A percentile compares a stretch with the other conserved stretches of the same genome.
These are phyloP conservation scores for Trametes coccinea DNA, from an alignment of 768 basidiomycete species.

Conservation along the genomic window DNA sequence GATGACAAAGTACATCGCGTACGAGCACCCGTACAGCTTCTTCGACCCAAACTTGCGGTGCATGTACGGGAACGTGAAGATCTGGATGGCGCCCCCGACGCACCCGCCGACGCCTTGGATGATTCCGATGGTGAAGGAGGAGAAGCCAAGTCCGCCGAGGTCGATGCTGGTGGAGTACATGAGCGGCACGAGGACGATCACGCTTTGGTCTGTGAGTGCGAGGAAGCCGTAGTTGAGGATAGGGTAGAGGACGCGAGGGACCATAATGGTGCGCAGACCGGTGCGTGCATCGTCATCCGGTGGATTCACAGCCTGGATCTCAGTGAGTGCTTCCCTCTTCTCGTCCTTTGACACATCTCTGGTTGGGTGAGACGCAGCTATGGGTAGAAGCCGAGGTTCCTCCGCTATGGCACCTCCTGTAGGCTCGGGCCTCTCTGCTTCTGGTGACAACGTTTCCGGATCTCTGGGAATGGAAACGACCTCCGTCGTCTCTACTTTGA, in stretches of 20 bases:
- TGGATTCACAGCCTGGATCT: not conserved
- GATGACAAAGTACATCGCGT: constrained; percentile 31
- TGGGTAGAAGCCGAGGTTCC: too few species aligned
- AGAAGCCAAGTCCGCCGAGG: constrained; percentile 40
- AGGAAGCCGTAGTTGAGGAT: constrained; percentile 41
- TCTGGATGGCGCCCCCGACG: constrained; percentile 35
- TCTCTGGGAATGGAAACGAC: too few species aligned
- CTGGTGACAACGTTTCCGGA: too few species aligned
- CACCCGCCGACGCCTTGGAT: constrained; percentile 39
- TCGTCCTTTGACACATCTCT: not conserved
- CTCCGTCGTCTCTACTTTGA: not conserved
- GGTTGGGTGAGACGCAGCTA: too few species aligned
- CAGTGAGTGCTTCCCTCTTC: not conserved
- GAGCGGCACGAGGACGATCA: constrained; percentile 39
- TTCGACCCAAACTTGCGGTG: constrained; percentile 35
- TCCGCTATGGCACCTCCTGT: too few species aligned
- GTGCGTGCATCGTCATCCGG: not conserved
- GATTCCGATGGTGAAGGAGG: constrained; percentile 38
- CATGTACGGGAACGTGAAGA: constrained; percentile 36
- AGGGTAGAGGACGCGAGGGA: constrained; percentile 32
- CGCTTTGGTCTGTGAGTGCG: constrained; percentile 38
- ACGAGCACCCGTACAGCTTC: constrained; percentile 32
- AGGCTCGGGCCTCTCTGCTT: too few species aligned
- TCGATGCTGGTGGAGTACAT: constrained; percentile 40
- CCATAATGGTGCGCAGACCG: constrained; percentile 33